Evolutionary conservation across 1,139 yeast genomes (phyloP), one percentile per base, ranked within the genome.

Genomic region (Blastobotrys aristatus): DNA sequence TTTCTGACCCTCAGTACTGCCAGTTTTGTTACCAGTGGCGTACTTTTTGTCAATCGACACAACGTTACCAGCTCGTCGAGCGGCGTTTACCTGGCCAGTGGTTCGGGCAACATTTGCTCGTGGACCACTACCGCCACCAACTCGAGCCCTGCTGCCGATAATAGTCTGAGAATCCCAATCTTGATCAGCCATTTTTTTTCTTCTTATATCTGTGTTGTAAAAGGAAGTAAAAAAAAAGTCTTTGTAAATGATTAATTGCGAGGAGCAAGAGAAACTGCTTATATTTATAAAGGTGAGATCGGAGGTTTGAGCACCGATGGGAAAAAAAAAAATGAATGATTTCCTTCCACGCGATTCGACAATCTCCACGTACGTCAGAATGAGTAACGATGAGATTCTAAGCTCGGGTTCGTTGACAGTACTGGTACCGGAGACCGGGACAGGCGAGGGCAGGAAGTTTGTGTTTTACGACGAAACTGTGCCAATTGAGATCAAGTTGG

Each of bases 11-110:
- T 92, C 98, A 32, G 89, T 84, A 61, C 84, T 82, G 49, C 79
- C 73, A 47, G 73, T 66, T 66, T 80, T 82, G 67, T 79, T 79
- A 50, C 76, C 63, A 55, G 88, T 76, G 45, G 84, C 73, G 69
- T 85, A 92, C 70, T 90, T 92, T 80, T 92, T 92, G 69, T 92
- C 98, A 40, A 92, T 90, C 39, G 94, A 81, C 36, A 94, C 77
- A 49, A 94, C 92, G 49, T 81, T 77, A 53, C 98, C 98, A 27
- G 82, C 66, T 75, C 98, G 82, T 73, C 95, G 81, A 46, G 98
- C 98, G 33, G 90, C 96, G 65, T 92, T 92, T 64, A 92, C 75
- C 63, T 84, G 86, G 44, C 85, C 79, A 47, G 77, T 72, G 18
- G 92, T 75, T 63, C 82, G 82, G 48, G 97, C 95, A 44, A 89